Base-by-base conservation (phyloP, 2,329 filamentous ascomycete species). In the Mycogone perniciosa region DNA sequence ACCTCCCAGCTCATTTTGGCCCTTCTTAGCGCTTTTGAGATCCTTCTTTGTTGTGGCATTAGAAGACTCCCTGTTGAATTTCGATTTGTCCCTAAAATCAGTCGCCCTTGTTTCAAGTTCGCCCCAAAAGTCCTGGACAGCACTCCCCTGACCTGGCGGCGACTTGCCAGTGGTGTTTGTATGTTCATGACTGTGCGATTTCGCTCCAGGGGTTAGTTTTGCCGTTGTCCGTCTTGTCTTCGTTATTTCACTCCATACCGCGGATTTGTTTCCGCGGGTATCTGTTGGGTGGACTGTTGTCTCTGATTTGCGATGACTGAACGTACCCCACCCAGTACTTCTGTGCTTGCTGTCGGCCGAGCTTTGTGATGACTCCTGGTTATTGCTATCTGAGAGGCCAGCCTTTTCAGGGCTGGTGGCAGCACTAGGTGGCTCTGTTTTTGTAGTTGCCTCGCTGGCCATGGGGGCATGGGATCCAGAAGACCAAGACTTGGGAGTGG, bases 401-500 rank as follows among this genome's bases (percentile, higher is more conserved):
- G 13, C 38, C 29, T 49, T 27, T 30, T 9, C 33, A 26, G 30
- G 11, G 38, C 26, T 27, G 27, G 9, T 11, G 20, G 11, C 10
- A n/a, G 42, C 10, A 7, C 27, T 29, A 9, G 41, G 6, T 31
- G n/a, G 9, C 38, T 37, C 41, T 13, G 37, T 3, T 20, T 20
- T 20, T 20, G 20, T 20, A 20, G 20, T 20, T 20, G 20, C 20
- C 20, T 20, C 20, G 20, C 20, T 20, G 20, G 20, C 20, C 20
- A 3, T 20, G 20, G 20, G 11, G 7, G 45, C 38, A 30, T 57
- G 48, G 35, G 37, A 46, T n/a, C 40, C 42, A 10, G 60, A 54
- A n/a, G 61, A 59, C 59, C 62, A 60, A 5, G 62, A 59, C 27
- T 50, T 54, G 3, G 64, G 62, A 4, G 63, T 62, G 29, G 56